Percentiles rank a stretch among this genome's conserved stretches.
Evolutionary conservation across 1,139 yeast genomes (phyloP).

Genomic region (Saccharomyces hybrid): DNA sequence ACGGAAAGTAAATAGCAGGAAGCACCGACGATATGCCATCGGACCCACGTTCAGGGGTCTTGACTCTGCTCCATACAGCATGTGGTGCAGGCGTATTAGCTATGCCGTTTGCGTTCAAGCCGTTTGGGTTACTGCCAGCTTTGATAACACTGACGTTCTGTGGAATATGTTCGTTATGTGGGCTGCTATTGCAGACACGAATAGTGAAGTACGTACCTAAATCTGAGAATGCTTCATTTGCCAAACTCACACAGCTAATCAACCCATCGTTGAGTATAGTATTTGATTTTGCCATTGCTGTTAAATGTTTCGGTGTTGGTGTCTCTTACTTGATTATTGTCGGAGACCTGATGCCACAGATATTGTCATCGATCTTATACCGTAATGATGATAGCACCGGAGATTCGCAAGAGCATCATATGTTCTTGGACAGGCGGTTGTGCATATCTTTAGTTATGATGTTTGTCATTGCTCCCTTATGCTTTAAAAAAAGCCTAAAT

Average conservation of each 20-base stretch:
- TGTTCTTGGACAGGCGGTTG: constrained; percentile 41
- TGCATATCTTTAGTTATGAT: constrained; percentile 60
- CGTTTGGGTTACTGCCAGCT: constrained; percentile 75
- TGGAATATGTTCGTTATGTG: constrained; percentile 25
- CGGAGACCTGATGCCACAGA: constrained; percentile 71
- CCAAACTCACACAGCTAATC: constrained; percentile 66
- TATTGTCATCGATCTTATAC: constrained; percentile 35
- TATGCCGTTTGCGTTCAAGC: constrained; percentile 80
- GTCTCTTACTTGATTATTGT: constrained; percentile 65
- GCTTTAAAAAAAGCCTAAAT: constrained; percentile 55
- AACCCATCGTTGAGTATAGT: constrained; percentile 75
- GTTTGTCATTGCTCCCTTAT: constrained; percentile 49
- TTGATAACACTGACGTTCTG: constrained; percentile 52
- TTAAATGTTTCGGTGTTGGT: constrained; percentile 79
- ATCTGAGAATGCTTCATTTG: constrained; percentile 66
- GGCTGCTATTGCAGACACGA: constrained; percentile 25
- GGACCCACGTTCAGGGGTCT: constrained; percentile 31
- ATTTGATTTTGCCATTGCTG: constrained; percentile 83
- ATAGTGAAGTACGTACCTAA: constrained; percentile 48
- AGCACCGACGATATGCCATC: constrained; percentile 13
- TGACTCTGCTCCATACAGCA: constrained; percentile 53
- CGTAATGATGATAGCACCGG: constrained; percentile 14
- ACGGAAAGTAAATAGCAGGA: not conserved
- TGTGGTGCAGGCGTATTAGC: constrained; percentile 81
- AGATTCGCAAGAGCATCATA: not conserved